phyloP scores from a whole-genome alignment of 345 rosid genomes.

The Turritis glabra region DNA sequence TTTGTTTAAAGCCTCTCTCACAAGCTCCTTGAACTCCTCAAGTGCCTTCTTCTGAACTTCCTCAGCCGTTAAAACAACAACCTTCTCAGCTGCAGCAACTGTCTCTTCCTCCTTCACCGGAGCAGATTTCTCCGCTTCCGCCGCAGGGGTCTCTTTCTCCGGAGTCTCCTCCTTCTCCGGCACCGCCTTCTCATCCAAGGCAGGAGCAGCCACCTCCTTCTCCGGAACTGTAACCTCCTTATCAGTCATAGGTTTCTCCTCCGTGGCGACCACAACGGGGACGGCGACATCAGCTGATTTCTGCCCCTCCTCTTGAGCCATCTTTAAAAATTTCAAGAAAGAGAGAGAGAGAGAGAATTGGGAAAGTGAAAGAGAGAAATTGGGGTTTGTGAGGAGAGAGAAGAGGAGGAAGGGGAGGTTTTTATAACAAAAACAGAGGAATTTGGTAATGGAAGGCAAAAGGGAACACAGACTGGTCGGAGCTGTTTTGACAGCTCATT shows the following conservation, averaged over 20 bases:
- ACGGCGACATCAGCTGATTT: slow-evolving; percentile 40
- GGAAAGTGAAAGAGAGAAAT: slow-evolving; percentile 12
- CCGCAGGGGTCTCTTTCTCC: slow-evolving; percentile 30
- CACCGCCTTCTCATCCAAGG: slow-evolving; percentile 34
- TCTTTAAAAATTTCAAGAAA: slow-evolving; percentile 18
- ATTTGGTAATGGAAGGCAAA: too few species aligned
- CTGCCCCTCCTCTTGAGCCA: slow-evolving; percentile 53
- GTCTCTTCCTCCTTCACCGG: slow-evolving; percentile 29
- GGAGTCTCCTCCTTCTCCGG: slow-evolving; percentile 39
- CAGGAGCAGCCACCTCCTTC: not conserved
- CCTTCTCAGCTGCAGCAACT: slow-evolving; percentile 32
- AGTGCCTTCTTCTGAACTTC: slow-evolving; percentile 58
- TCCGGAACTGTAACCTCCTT: slow-evolving; percentile 33
- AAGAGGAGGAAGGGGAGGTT: slow-evolving; percentile 11
- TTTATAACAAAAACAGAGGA: slow-evolving; percentile 5
- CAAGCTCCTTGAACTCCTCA: slow-evolving; percentile 57
- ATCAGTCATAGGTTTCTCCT: slow-evolving; percentile 34
- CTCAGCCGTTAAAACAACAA: slow-evolving; percentile 46
- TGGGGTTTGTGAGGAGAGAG: slow-evolving; percentile 7
- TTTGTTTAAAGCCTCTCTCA: slow-evolving; percentile 58
- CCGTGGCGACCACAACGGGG: not conserved
- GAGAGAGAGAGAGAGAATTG: not conserved
- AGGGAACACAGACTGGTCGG: slow-evolving; percentile 40
- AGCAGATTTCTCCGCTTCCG: slow-evolving; percentile 30
- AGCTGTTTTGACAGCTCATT: slow-evolving; percentile 45